phyloP scores from a whole-genome alignment of 345 rosid species.

The Gossypium herbaceum region DNA sequence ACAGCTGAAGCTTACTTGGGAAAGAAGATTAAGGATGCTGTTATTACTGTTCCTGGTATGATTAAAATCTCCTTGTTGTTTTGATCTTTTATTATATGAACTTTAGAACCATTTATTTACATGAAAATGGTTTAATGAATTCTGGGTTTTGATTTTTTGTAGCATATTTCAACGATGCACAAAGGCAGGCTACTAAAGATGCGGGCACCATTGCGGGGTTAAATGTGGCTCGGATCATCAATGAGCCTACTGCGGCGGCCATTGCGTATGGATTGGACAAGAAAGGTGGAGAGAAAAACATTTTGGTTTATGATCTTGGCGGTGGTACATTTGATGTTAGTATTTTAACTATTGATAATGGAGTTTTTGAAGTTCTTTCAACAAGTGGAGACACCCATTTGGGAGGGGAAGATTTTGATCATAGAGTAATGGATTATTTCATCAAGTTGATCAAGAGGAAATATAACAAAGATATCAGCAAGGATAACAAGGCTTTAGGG shows the following conservation, averaged over 20 bases:
- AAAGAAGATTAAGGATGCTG: constrained; percentile 46
- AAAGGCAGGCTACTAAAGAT: constrained; percentile 52
- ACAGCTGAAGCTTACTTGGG: constrained; percentile 50
- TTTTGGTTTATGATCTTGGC: constrained; percentile 45
- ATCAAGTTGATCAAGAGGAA: constrained; percentile 45
- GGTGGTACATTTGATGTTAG: constrained; percentile 51
- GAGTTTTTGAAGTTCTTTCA: constrained; percentile 46
- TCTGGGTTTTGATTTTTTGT: not conserved
- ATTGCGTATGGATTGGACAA: constrained; percentile 45
- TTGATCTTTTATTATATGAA: not conserved
- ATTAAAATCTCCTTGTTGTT: not conserved
- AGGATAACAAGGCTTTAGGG: constrained; percentile 39
- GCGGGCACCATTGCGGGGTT: constrained; percentile 45
- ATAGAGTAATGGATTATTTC: constrained; percentile 46
- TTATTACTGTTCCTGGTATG: constrained; percentile 47
- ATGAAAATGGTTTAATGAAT: not conserved
- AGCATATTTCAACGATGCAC: constrained; percentile 51
- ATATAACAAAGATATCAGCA: constrained; percentile 43
- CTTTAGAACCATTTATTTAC: not conserved
- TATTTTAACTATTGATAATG: constrained; percentile 41
- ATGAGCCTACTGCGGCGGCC: constrained; percentile 48
- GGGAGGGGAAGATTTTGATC: constrained; percentile 48
- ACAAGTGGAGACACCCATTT: constrained; percentile 48
- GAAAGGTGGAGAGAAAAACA: constrained; percentile 42
- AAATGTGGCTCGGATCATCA: constrained; percentile 45